These are phyloP conservation scores for Scleroderma citrinum DNA, from an alignment of 768 basidiomycete species.

Conservation along the genomic window DNA sequence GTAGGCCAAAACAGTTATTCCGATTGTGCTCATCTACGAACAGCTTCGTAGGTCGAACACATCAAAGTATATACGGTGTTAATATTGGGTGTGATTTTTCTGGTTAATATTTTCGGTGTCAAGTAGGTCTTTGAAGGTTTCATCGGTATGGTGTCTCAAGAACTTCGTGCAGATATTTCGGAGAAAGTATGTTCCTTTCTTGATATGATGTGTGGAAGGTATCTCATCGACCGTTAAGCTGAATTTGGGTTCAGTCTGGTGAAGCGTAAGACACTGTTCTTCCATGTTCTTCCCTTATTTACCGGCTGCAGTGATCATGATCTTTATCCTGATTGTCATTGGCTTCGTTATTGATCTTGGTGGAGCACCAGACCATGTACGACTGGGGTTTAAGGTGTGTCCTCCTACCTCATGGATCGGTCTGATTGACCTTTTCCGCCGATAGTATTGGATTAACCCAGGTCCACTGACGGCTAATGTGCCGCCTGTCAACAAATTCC, in stretches of 20 bases:
- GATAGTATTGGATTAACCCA: slow-evolving; percentile 38
- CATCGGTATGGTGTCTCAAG: not conserved
- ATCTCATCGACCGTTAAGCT: slow-evolving; percentile 26
- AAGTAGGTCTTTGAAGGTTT: slow-evolving; percentile 29
- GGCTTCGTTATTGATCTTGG: slow-evolving; percentile 75
- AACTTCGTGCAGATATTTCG: slow-evolving; percentile 43
- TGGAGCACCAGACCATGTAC: slow-evolving; percentile 44
- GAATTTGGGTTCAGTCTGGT: slow-evolving; percentile 64
- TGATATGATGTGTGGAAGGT: not conserved
- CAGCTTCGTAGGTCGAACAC: not conserved
- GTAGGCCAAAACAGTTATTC: slow-evolving; percentile 26
- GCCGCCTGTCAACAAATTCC: slow-evolving; percentile 3
- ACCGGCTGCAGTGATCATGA: slow-evolving; percentile 41
- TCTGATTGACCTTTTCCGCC: slow-evolving; percentile 16
- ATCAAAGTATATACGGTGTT: slow-evolving; percentile 47
- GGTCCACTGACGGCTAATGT: slow-evolving; percentile 36
- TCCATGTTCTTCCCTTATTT: not conserved
- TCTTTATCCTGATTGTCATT: slow-evolving; percentile 52
- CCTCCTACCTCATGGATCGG: not conserved
- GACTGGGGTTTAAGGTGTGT: slow-evolving; percentile 60
- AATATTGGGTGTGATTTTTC: slow-evolving; percentile 46
- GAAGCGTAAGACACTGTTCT: slow-evolving; percentile 38
- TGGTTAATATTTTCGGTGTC: slow-evolving; percentile 68
- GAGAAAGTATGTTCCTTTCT: slow-evolving; percentile 42
- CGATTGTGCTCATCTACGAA: no score